Evolutionary conservation across 345 rosid species (phyloP).

Genomic region (Adansonia digitata): DNA sequence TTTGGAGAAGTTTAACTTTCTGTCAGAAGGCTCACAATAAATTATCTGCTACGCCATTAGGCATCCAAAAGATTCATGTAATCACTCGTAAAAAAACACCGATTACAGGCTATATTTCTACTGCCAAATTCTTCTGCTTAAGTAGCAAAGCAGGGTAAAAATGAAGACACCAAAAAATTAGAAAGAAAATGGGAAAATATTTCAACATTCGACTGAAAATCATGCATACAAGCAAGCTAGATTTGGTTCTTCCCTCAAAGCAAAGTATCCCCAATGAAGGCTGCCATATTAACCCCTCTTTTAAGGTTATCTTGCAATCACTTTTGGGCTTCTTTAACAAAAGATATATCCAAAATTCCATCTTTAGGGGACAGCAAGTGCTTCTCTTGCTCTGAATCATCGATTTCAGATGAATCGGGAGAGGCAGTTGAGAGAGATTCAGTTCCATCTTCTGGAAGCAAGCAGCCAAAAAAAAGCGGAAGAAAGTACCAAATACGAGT

Average conservation of each 20-base stretch:
- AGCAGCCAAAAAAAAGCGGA: background rate
- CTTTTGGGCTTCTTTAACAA: conserved; percentile 38
- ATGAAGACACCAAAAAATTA: background rate
- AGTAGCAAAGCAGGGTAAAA: background rate
- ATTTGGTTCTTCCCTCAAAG: background rate
- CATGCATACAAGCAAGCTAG: background rate
- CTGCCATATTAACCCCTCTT: background rate
- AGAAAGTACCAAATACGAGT: background rate
- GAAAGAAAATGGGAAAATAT: background rate
- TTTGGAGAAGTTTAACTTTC: too few species aligned
- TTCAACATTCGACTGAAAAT: conserved; percentile 8
- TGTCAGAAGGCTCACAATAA: background rate
- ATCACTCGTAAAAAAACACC: background rate
- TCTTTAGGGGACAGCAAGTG: conserved; percentile 35
- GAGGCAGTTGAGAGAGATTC: conserved; percentile 38
- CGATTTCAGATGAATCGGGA: conserved; percentile 39
- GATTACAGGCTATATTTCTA: background rate
- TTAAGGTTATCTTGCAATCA: conserved; percentile 10
- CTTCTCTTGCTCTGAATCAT: conserved; percentile 46
- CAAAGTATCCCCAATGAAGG: background rate
- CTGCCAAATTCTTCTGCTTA: background rate
- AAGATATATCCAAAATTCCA: conserved; percentile 35
- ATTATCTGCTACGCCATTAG: background rate
- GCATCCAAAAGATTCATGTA: background rate
- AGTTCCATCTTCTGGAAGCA: conserved; percentile 35